Evolutionary conservation across 331 rosid species (phyloP).

Genomic region (Phaseolus coccineus): DNA sequence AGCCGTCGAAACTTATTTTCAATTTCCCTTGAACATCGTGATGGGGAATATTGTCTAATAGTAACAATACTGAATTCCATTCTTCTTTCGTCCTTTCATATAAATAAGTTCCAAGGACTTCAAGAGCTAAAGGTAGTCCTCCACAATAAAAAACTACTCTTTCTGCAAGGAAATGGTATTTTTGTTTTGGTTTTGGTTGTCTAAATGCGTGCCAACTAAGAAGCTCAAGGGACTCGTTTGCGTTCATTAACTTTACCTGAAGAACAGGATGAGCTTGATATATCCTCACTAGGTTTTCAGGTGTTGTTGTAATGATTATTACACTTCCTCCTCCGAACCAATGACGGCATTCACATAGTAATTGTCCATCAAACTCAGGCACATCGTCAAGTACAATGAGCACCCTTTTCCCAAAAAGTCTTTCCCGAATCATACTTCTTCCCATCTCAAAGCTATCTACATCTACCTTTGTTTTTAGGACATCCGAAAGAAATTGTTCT

Average conservation of each 20-base stretch:
- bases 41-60: not conserved
- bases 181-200: not conserved
- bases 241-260: not conserved
- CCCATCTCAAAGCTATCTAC: not conserved
- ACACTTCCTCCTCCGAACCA: not conserved
- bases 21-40: too few species aligned
- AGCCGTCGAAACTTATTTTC: constrained; percentile 15
- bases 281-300: too few species aligned
- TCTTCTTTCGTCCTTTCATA: not conserved
- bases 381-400: not conserved
- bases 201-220: constrained; percentile 23
- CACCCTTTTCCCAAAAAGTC: not conserved
- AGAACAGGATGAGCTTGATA: not conserved
- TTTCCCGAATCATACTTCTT: not conserved
- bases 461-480: not conserved
- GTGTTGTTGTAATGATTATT: not conserved
- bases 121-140: constrained; percentile 25
- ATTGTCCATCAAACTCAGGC: too few species aligned
- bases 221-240: not conserved
- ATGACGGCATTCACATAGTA: too few species aligned
- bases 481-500: not conserved
- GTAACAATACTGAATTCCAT: not conserved
- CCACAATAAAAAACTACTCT: not conserved
- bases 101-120: constrained; percentile 26
- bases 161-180: not conserved